Base-by-base conservation (phyloP, 2,329 filamentous ascomycete species). In the Arthroderma sp. region DNA sequence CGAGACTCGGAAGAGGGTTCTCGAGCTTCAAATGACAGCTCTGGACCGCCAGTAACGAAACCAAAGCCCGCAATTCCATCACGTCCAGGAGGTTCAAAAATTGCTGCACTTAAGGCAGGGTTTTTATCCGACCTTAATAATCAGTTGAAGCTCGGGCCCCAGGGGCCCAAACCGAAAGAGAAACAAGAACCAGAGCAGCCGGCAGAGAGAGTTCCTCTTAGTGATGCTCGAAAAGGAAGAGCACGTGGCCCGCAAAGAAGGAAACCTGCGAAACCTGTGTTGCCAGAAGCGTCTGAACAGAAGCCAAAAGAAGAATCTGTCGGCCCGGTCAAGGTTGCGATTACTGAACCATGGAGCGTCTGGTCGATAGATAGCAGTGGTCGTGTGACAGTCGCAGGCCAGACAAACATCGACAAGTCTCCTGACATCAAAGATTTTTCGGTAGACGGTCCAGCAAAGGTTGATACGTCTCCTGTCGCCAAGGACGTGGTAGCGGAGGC, bases 41-140 rank as follows among this genome's bases (percentile, higher is more conserved):
- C 55, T 32, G 55, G 63, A 4, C 61, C 68, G 8, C 55, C 65
- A 3, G 57, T 68, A 10, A 61, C 72, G 8, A 93, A 87, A 60
- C 64, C 77, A n/a, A 96, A 95, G 60, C 88, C 91, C 4, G 75
- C 79, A 0, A 75, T 96, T 2, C 88, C 91, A 7, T 75, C 80
- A 9, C 78, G 86, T 38, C 85, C 87, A 2, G 73, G 74, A 37
- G 85, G 85, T 6, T 77, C 79, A 55, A 96, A 96, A 69, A 93
- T 98, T 60, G 86, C 88, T 10, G 83, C 85, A 27, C 69, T 98
- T 30, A 87, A 94, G 64, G 85, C 85, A 33, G 86, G 85, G 3
- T 96, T 98, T 63, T 79, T 98, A 74, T 87, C 80, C 38, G 89
- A 96, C 57, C 69, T 98, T 36, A 94, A 96, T 63, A 88, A 86